Evolutionary conservation across 768 basidiomycete genomes (phyloP).

Genomic region (Collybiopsis luxurians): DNA sequence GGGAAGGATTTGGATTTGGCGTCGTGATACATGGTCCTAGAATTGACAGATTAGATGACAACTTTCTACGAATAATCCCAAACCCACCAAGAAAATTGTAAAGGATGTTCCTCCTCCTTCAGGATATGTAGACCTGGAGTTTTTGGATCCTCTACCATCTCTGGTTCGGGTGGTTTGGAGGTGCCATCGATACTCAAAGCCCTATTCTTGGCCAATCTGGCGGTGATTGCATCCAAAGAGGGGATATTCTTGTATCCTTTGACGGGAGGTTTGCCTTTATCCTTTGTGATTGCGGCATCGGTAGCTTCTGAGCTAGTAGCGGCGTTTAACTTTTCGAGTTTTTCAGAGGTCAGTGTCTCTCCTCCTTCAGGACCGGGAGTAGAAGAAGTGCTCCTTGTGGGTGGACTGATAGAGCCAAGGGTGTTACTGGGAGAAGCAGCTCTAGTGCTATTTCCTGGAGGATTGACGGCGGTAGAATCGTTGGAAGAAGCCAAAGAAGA

Average conservation of each 20-base stretch:
- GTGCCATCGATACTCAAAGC: slow-evolving; percentile 64
- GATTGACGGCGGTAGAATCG: slow-evolving; percentile 69
- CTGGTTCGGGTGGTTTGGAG: slow-evolving; percentile 69
- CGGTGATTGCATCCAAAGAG: slow-evolving; percentile 81
- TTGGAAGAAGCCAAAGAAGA: slow-evolving; percentile 49
- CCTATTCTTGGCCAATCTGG: slow-evolving; percentile 68
- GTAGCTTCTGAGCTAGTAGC: slow-evolving; percentile 34
- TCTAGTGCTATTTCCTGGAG: slow-evolving; percentile 51
- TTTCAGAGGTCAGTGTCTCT: slow-evolving; percentile 64
- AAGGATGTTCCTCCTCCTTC: slow-evolving; percentile 79
- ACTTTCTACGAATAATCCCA: too few relatives aligned
- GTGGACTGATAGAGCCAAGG: slow-evolving; percentile 43
- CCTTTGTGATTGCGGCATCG: slow-evolving; percentile 25
- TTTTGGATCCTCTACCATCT: slow-evolving; percentile 81
- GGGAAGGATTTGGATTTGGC: slow-evolving; percentile 67
- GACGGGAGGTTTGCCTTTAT: slow-evolving; percentile 26
- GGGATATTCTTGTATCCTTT: slow-evolving; percentile 88
- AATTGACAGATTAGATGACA: too few relatives aligned
- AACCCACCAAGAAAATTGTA: slow-evolving; percentile 77
- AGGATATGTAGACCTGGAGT: slow-evolving; percentile 70
- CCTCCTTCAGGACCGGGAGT: slow-evolving; percentile 31
- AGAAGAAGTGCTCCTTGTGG: slow-evolving; percentile 34
- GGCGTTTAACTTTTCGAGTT: slow-evolving; percentile 60
- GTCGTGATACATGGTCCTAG: slow-evolving; percentile 94
- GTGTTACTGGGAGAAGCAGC: slow-evolving; percentile 56